A percentile compares a stretch with the other conserved stretches of the same genome.
These are phyloP conservation scores for Erodium texanum DNA, from an alignment of 441 rosid species.

Conservation along the genomic window DNA sequence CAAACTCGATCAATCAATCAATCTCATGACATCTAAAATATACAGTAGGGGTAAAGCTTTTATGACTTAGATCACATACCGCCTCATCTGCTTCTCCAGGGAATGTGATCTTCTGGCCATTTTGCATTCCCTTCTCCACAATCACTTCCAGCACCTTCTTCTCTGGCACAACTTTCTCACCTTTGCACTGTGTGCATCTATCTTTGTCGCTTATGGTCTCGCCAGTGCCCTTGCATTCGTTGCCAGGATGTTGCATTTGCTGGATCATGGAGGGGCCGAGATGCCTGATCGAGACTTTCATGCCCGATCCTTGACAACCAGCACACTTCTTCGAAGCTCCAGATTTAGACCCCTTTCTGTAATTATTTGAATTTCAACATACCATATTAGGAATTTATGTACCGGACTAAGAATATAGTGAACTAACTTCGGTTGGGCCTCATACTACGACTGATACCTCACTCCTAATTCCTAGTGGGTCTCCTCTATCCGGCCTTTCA, in stretches of 20 bases:
- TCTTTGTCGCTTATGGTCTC: slow-evolving; percentile 82
- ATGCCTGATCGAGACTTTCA: slow-evolving; percentile 73
- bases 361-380: slow-evolving; percentile 43
- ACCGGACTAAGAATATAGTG: too few relatives aligned
- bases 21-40: slow-evolving; percentile 22
- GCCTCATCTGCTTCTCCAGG: slow-evolving; percentile 96
- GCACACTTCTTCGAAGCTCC: slow-evolving; percentile 62
- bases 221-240: slow-evolving; percentile 87
- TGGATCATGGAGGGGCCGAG: slow-evolving; percentile 93
- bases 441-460: too few relatives aligned
- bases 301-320: slow-evolving; percentile 72
- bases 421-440: too few relatives aligned
- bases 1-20: slow-evolving; percentile 27
- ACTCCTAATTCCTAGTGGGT: too few relatives aligned
- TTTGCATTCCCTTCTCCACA: slow-evolving; percentile 97
- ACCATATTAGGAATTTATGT: neutral
- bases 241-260: slow-evolving; percentile 85
- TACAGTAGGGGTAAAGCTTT: slow-evolving; percentile 30
- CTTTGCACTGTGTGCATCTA: slow-evolving; percentile 86
- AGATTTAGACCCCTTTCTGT: slow-evolving; percentile 89
- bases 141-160: slow-evolving; percentile 83
- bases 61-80: slow-evolving; percentile 58
- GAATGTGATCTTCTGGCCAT: slow-evolving; percentile 78
- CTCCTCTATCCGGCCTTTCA: too few relatives aligned
- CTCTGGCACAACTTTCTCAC: slow-evolving; percentile 81